Evolutionary conservation across 2,329 filamentous ascomycete genomes (phyloP), one percentile per base, ranked within the genome.

Genomic region (Zymoseptoria crescenta): DNA sequence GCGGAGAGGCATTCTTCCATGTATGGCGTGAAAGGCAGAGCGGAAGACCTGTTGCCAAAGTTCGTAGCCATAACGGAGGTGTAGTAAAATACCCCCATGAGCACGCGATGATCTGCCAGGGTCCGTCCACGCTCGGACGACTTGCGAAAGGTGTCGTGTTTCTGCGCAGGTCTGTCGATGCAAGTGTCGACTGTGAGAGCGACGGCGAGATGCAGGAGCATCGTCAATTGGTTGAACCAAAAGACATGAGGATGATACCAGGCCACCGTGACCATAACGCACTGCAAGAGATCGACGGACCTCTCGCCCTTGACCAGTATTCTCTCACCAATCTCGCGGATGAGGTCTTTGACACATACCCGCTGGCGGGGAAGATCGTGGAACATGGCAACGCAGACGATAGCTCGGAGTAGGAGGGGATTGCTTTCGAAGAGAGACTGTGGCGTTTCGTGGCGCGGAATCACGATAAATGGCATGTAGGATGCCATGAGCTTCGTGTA

Each of bases 291-390:
- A 24, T 69, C 70, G 13, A 70, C 41, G 3, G 62, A 64, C 55
- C 70, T 70, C 59, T 72, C 69, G 30, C 64, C 65, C 13, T 69
- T 67, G 24, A 71, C 62, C 45, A 72, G 61, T 13, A 70, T 64
- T 20, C 67, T 59, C 52, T 70, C 65, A 35, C 64, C 66, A 28
- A 71, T 59, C n/a, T 69, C 65, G 5, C 66, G 64, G 59, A 69
- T 67, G 20, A 72, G 53, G 28, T 67, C 60, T 58, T 66, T 67
- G 27, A 70, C 62, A 49, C 69, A 62, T 1, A 49, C 21, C 45
- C 66, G 65, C 52, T 71, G 69, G 21, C 64, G 60, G 1, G 66
- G 58, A 4, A 70, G 61, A 52, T 72, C 68, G 49, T 70, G 64
- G 29, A 70, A 66, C 35, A 63, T 62, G 2, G 70, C 59, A 8